Conservation (phyloP, 371 early-diverging fungal genomes). For the Syncephalis plumigaleata region DNA sequence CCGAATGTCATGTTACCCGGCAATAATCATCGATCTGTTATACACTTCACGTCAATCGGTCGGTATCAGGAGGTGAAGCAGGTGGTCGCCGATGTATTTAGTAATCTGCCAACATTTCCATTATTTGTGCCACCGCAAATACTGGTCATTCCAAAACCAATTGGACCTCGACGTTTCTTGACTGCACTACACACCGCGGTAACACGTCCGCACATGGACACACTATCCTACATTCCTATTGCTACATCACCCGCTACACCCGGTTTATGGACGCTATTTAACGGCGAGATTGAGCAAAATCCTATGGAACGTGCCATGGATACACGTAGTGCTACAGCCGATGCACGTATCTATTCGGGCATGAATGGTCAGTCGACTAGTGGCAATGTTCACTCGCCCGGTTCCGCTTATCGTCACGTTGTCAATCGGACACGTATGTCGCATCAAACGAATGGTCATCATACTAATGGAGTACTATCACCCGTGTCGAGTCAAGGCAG, state of each 20-base stretch:
- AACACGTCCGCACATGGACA: conserved; percentile 29
- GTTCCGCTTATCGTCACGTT: too few species aligned
- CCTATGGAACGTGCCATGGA: neutral
- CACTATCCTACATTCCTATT: conserved; percentile 32
- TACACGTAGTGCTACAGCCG: too few species aligned
- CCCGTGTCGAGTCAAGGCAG: too few species aligned
- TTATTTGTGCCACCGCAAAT: conserved; percentile 22
- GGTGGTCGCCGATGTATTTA: conserved; percentile 18
- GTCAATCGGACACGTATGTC: too few species aligned
- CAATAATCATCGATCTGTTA: conserved; percentile 19
- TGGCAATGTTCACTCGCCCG: conserved; percentile 62
- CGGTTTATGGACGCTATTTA: conserved; percentile 4
- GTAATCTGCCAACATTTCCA: conserved; percentile 8
- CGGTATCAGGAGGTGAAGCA: conserved; percentile 39
- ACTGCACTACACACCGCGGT: conserved; percentile 44
- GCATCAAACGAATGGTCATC: too few species aligned
- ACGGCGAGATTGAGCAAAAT: neutral
- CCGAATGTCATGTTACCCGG: too few species aligned
- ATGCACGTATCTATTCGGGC: too few species aligned
- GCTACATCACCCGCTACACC: conserved; percentile 32
- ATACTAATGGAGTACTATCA: too few species aligned
- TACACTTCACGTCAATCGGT: conserved; percentile 34
- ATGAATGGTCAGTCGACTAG: conserved; percentile 17
- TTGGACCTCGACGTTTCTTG: conserved; percentile 42
- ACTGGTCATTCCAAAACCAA: conserved; percentile 45